phyloP scores from a whole-genome alignment of 345 rosid species.

The Schrenkiella parvula region DNA sequence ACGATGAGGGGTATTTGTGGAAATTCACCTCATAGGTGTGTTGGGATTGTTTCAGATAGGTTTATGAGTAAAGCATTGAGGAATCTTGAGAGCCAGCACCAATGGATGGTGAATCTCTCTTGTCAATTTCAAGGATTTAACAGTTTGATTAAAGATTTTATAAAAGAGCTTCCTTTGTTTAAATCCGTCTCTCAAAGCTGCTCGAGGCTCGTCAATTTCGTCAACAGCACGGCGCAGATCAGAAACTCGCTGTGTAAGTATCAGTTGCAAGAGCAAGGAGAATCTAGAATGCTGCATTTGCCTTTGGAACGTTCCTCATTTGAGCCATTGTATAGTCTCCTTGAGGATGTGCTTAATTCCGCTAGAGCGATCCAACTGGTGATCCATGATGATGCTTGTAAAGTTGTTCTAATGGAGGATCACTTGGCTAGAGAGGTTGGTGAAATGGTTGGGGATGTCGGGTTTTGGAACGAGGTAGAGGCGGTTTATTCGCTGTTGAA shows the following conservation, averaged over 20 bases:
- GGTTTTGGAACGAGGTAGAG: conserved; percentile 87
- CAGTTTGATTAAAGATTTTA: conserved; percentile 65
- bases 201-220: conserved; percentile 63
- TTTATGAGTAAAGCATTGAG: conserved; percentile 76
- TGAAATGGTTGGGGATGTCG: conserved; percentile 65
- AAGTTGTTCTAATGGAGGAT: conserved; percentile 67
- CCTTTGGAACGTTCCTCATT: conserved; percentile 39
- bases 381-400: conserved; percentile 61
- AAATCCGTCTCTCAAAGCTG: conserved; percentile 59
- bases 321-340: conserved; percentile 51
- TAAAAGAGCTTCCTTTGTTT: conserved; percentile 75
- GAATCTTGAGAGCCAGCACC: conserved; percentile 80
- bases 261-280: conserved; percentile 83
- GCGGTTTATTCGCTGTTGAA: conserved; percentile 77
- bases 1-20: conserved; percentile 75
- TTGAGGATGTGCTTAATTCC: conserved; percentile 71
- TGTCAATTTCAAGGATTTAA: conserved; percentile 88
- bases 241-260: conserved; percentile 63
- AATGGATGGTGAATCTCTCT: conserved; percentile 95
- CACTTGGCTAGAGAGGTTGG: conserved; percentile 64
- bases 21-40: conserved; percentile 78
- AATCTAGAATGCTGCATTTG: conserved; percentile 54
- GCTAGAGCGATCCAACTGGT: conserved; percentile 66
- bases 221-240: conserved; percentile 53
- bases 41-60: conserved; percentile 89